Evolutionary conservation across 2,329 filamentous ascomycete species (phyloP), one percentile per base, ranked within the genome.

Genomic region (Fusarium nisikadoi): DNA sequence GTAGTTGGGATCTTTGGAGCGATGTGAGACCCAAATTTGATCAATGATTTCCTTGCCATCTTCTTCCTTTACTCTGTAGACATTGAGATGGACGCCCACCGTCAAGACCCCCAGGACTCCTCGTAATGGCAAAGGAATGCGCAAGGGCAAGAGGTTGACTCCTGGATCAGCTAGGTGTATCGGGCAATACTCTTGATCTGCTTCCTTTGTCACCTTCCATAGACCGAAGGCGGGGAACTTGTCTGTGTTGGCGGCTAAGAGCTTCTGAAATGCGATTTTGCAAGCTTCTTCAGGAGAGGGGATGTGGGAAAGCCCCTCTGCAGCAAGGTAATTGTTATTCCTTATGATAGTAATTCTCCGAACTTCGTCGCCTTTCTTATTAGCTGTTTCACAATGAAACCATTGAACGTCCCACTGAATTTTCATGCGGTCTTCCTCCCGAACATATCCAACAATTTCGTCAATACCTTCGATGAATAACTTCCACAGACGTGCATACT

Each of bases 31-130:
- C 81, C 81, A 83, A 42, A 82, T 77, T 38, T 75, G 55, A 46
- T 76, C 74, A 58, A 76, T 68, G 38, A 41, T 74, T 27, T 42
- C 71, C 38, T 59, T 65, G 49, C 76, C 73, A n/a, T 65, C 71
- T 31, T 62, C 59, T n/a, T 60, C 52, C 46, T 72, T 77, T 46
- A 75, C 62, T 36, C 77, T 79, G 70, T 79, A 83, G 49, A 81
- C 78, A 66, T 81, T 83, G 68, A 83, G 75, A 62, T 83, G 81
- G 5, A 81, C 79, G 12, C 81, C 81, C 8, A 79, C 76, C 4
- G 81, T 83, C 36, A 80, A 71, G 38, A 82, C 75, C 10, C 81
- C 81, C 33, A 83, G 77, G 14, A 82, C 68, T 3, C 81, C 81
- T 8, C 81, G 74, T 33, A 78, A 67, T 6, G 80, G 78, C 14